Base-by-base conservation (phyloP, 192 early-diverging fungal species). In the Linnemannia exigua region DNA sequence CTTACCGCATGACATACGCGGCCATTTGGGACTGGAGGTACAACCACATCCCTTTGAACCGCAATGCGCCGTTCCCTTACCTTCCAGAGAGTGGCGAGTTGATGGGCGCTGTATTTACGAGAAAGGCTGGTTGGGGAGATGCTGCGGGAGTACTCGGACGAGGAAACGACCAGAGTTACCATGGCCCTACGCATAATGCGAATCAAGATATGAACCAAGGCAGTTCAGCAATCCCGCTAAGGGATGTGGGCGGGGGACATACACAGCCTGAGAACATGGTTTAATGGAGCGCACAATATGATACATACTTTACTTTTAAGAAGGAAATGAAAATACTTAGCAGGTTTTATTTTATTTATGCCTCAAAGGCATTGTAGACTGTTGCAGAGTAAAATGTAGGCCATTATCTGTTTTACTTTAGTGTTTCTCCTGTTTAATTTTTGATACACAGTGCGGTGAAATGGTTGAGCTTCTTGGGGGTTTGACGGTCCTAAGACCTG, bases 101-200 rank as follows among this genome's bases (percentile, higher is more conserved):
- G 67, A 15, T 2, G 67, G 67, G 35, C 38, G 19, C 4, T 69
- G 67, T 69, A 69, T 69, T 69, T 41, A 69, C 67, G 67, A 69
- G 67, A 69, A 69, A 69, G 67, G 67, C 67, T 69, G 67, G 67
- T 69, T 69, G 67, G 67, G 67, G 67, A 69, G 17, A 38, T 69
- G 35, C 67, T 41, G 9, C 67, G 8, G 38, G 38, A 20, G 67
- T 41, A 41, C 36, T 69, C 67, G 67, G 33, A 69, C 7, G 37
- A 69, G 67, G 67, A 69, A 25, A 69, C 67, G 36, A 69, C 33
- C 67, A n/a, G 67, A 41, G 17, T 38, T 41, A 69, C 35, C 37
- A 69, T 38, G 67, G 37, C 37, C 37, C 37, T 19, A 41, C 67
- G 67, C 17, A 37, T 22, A 41, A 36, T 69, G 67, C 67, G 67